These are phyloP conservation scores for Madurella fahalii DNA, from an alignment of 2,329 filamentous ascomycete species.

Conservation along the genomic window DNA sequence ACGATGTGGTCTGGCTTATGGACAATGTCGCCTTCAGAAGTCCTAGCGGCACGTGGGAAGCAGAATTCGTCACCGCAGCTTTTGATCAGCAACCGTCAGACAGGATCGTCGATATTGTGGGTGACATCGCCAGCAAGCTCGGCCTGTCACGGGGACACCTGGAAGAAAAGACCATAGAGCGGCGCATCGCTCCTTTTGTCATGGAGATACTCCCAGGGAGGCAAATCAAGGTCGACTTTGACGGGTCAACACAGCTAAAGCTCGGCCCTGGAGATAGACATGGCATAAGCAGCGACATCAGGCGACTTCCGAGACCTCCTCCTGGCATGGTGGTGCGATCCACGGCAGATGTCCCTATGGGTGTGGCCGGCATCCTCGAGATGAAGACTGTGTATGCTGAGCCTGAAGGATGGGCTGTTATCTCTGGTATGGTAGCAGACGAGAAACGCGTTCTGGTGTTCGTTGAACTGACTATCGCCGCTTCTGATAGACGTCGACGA, in stretches of 20 bases:
- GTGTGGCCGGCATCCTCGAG: constrained; percentile 51
- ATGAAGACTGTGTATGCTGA: constrained; percentile 72
- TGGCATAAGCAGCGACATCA: constrained; percentile 65
- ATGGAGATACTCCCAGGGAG: constrained; percentile 70
- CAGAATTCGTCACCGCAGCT: constrained; percentile 78
- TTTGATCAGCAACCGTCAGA: constrained; percentile 70
- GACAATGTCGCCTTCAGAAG: constrained; percentile 80
- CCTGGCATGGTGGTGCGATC: constrained; percentile 46
- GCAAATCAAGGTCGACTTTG: constrained; percentile 61
- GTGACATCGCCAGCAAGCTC: constrained; percentile 24
- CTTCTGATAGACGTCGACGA: constrained; percentile 72
- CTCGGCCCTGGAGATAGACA: constrained; percentile 68
- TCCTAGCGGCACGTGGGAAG: constrained; percentile 58
- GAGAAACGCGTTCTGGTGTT: not conserved
- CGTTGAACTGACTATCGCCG: constrained; percentile 16
- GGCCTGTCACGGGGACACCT: constrained; percentile 21
- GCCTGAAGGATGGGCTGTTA: constrained; percentile 75
- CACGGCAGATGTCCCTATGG: constrained; percentile 47
- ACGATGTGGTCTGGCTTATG: constrained; percentile 80
- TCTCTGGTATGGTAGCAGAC: constrained; percentile 55
- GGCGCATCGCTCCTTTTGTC: constrained; percentile 71
- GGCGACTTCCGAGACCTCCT: constrained; percentile 46
- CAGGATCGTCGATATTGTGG: constrained; percentile 53
- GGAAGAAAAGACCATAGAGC: constrained; percentile 49
- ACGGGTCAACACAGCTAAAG: constrained; percentile 40